Base-by-base conservation (phyloP, 2,329 filamentous ascomycete species). In the Coleophoma crateriformis region DNA sequence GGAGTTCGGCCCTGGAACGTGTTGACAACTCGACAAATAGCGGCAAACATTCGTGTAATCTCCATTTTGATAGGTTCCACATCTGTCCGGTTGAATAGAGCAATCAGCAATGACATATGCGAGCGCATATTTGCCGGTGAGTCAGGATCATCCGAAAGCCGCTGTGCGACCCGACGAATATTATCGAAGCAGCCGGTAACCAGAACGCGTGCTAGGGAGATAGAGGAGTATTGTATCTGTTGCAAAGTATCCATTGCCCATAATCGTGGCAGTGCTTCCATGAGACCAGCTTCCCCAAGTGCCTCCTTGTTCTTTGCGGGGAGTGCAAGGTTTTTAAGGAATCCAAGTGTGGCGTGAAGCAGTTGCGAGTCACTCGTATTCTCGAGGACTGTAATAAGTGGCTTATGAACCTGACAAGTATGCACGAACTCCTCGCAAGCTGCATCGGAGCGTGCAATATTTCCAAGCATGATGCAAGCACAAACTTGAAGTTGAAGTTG, bases 241-340 rank as follows among this genome's bases (percentile, higher is more conserved):
- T 74, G 72, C 42, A 77, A 68, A 0, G 73, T 71, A 50, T 80
- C 76, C 22, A 79, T 64, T 10, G 67, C 62, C 73, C 79, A 81
- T 46, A 84, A 68, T 1, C 73, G 71, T 0, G 81, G 79, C 1
- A 84, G 68, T 33, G 74, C 65, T 3, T 71, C 67, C 3, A 84
- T 67, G 2, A 84, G 65, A 1, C 65, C 64, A 3, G 67, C 62
- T 5, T 65, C 64, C 14, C 75, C 75, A 1, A 85, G 68, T 0
- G 66, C 44, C 2, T 69, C 54, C 61, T 82, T 84, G 65, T 85
- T 85, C 22, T 64, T 61, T 0, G 65, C 50, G 0, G 81, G 78
- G 46, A 85, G 79, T 22, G 81, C 78, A 8, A 85, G 74, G 61
- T 85, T 85, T 64, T 83, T 84, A 52, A 84, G 73, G 58, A 84